Percentiles rank a stretch among this genome's conserved stretches.
phyloP scores from a whole-genome alignment of 176 grass and related monocot genomes.

The Musa schizocarpa region DNA sequence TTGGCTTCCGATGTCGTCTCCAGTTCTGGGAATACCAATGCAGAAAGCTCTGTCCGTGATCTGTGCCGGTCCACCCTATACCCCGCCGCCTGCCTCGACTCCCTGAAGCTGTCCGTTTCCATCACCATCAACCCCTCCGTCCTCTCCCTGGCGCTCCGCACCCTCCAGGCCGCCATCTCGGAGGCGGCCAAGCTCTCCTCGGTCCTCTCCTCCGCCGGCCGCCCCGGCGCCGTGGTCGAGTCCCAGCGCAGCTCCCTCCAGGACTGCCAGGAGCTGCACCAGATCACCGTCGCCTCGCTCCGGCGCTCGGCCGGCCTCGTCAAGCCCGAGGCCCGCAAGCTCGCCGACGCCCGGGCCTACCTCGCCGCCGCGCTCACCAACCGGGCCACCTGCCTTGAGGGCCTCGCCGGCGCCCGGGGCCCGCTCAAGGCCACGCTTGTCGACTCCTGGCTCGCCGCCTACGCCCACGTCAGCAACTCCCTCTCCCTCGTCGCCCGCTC shows the following conservation, averaged over 20 bases:
- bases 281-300: slow-evolving; percentile 8
- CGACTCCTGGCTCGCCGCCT: background rate
- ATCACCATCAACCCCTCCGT: slow-evolving; percentile 12
- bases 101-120: slow-evolving; percentile 5
- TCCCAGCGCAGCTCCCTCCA: slow-evolving; percentile 8
- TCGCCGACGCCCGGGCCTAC: slow-evolving; percentile 8
- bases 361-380: slow-evolving; percentile 15
- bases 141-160: slow-evolving; percentile 4
- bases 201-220: background rate
- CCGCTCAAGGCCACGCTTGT: background rate
- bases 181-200: slow-evolving; percentile 3
- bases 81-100: slow-evolving; percentile 5
- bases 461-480: slow-evolving; percentile 23
- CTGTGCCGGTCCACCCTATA: slow-evolving; percentile 6
- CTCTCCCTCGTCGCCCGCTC: slow-evolving; percentile 12
- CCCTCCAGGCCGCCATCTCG: slow-evolving; percentile 1
- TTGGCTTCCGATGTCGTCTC: background rate
- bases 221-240: slow-evolving; percentile 1
- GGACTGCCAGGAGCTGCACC: slow-evolving; percentile 15
- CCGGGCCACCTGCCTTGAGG: slow-evolving; percentile 15
- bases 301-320: background rate
- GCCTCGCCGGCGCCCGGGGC: slow-evolving; percentile 2
- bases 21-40: background rate
- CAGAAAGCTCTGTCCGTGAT: background rate
- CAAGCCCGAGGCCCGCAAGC: background rate